Base-by-base conservation (phyloP, 805 yeast species). In the Ogataea minuta region DNA sequence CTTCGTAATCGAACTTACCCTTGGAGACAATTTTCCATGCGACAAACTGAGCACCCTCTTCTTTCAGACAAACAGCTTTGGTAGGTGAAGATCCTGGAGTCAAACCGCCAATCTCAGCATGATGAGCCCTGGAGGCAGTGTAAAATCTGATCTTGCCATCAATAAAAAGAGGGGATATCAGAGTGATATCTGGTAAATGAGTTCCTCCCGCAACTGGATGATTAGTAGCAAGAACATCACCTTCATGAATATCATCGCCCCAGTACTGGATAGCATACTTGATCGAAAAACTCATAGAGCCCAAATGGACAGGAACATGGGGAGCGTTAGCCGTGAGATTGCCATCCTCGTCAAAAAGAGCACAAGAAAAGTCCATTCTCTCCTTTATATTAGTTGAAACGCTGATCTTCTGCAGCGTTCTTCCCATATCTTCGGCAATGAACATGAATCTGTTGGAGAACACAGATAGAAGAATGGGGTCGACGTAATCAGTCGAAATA, bases 51-150 rank as follows among this genome's bases (percentile, higher is more conserved):
- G 75, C 81, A 39, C 81, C 83, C 56, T 77, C 83, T 44, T 76
- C 76, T 44, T 58, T 70, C 27, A 77, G 64, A 26, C 70, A 67
- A 48, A 70, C 72, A 10, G 81, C 76, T 50, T 74, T 63, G 3
- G 81, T 72, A 15, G 79, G 74, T 66, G 72, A 74, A 1, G 77
- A 70, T 3, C 81, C 81, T 7, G 81, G 78, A 33, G 76, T 66
- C 34, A 76, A 68, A n/a, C 79, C 76, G 28, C 82, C 82, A 50
- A 77, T 76, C 46, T 77, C 82, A 16, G 81, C 76, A 56, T 77
- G 83, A 56, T 77, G 82, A 4, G 80, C 81, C 44, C 82, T 62
- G 2, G 80, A 68, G 4, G 81, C 82, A 13, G 73, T 72, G 60
- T 74, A 74, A 49, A 76, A 76, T 21, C 68, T 63, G 11, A 74